Evolutionary conservation across 2,329 filamentous ascomycete genomes (phyloP).

Genomic region (Rhexocercosporidium sp.): DNA sequence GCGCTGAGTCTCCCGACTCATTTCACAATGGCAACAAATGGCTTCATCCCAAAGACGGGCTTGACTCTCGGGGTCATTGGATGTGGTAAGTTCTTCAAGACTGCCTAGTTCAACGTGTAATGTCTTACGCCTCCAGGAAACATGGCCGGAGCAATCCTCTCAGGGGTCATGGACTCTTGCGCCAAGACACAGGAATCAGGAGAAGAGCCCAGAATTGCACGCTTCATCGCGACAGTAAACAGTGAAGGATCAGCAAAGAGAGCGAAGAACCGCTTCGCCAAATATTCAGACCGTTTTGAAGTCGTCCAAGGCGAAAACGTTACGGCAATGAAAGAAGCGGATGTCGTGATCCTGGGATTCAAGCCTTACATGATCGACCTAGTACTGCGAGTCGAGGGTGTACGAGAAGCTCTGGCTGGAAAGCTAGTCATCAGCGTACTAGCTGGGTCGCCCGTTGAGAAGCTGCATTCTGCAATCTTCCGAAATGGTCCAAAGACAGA

Average conservation of each 20-base stretch:
- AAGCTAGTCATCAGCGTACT: constrained; percentile 86
- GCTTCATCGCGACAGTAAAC: constrained; percentile 50
- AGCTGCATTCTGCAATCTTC: constrained; percentile 65
- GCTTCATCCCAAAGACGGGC: constrained; percentile 1
- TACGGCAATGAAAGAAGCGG: constrained; percentile 67
- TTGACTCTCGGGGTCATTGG: constrained; percentile 13
- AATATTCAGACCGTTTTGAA: constrained; percentile 36
- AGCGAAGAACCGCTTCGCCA: constrained; percentile 42
- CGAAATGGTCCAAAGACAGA: neutral
- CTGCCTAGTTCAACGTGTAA: neutral
- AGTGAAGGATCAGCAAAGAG: constrained; percentile 45
- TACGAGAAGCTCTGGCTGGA: constrained; percentile 73
- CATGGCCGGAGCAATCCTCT: constrained; percentile 39
- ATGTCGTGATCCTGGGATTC: constrained; percentile 80
- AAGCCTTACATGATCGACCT: constrained; percentile 77
- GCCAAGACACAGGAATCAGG: constrained; percentile 20
- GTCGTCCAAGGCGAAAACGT: constrained; percentile 64
- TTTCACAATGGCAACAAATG: constrained; percentile 9
- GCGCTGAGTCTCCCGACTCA: neutral
- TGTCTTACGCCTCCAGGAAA: constrained; percentile 29
- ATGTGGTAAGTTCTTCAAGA: constrained; percentile 10
- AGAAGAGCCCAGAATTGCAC: constrained; percentile 31
- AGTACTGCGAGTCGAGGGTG: constrained; percentile 69
- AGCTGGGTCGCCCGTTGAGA: constrained; percentile 73
- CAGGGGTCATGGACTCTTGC: constrained; percentile 34